Conservation (phyloP, 2,329 filamentous ascomycete genomes). For the Amesomyces nigricolor region DNA sequence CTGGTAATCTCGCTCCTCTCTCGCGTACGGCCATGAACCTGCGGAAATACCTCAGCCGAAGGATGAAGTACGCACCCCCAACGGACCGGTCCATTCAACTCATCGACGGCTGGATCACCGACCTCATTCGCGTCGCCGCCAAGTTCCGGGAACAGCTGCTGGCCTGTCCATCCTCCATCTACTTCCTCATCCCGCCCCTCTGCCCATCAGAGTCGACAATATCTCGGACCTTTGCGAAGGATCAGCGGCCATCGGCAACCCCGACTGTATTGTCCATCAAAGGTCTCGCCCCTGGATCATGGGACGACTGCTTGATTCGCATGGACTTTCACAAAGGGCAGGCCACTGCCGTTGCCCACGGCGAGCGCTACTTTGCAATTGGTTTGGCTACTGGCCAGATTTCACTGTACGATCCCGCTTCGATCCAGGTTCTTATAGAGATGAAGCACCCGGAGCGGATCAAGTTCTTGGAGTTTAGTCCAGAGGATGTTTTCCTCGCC, state of each 20-base stretch:
- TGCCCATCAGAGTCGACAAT: slow-evolving; percentile 32
- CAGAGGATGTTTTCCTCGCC: slow-evolving; percentile 24
- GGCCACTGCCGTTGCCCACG: slow-evolving; percentile 26
- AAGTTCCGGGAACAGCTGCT: slow-evolving; percentile 31
- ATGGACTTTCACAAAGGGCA: slow-evolving; percentile 28
- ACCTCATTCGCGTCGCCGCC: slow-evolving; percentile 31
- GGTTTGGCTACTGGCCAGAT: slow-evolving; percentile 30
- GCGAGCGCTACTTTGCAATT: slow-evolving; percentile 29
- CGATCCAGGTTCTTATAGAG: slow-evolving; percentile 20
- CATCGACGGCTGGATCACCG: slow-evolving; percentile 30
- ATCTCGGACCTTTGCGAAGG: slow-evolving; percentile 21
- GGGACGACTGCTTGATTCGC: slow-evolving; percentile 33
- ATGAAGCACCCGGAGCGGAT: slow-evolving; percentile 28
- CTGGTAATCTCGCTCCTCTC: slow-evolving; percentile 24
- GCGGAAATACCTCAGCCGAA: slow-evolving; percentile 27
- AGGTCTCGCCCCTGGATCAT: slow-evolving; percentile 24
- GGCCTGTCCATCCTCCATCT: slow-evolving; percentile 31
- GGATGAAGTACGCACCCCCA: slow-evolving; percentile 24
- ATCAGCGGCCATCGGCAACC: neutral
- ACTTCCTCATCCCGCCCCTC: slow-evolving; percentile 30
- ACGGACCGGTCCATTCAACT: slow-evolving; percentile 22
- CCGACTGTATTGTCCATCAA: slow-evolving; percentile 17
- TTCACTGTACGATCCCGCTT: slow-evolving; percentile 27
- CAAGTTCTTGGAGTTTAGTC: slow-evolving; percentile 26
- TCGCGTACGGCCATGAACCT: slow-evolving; percentile 30